Evolutionary conservation across 441 rosid species (phyloP).

Genomic region (Croton setiger): DNA sequence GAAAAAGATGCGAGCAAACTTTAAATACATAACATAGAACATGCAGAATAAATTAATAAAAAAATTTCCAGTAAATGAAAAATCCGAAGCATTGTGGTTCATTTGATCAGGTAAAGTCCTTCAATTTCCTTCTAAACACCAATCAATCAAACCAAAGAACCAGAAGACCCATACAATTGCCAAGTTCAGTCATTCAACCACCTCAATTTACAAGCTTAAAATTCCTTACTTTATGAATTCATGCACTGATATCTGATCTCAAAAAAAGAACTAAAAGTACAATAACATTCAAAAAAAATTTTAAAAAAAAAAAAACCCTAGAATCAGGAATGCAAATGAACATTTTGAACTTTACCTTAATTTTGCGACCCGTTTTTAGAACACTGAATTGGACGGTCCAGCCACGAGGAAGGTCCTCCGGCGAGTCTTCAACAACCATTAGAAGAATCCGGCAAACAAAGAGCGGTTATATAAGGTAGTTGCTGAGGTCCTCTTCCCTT

Average conservation of each 20-base stretch:
- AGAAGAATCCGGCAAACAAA: neutral
- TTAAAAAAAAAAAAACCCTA: slow-evolving; percentile 4
- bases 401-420: slow-evolving; percentile 54
- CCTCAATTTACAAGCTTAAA: neutral
- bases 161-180: neutral
- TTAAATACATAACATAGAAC: neutral
- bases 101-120: neutral
- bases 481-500: neutral
- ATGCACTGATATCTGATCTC: neutral
- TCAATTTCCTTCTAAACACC: neutral
- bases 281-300: neutral
- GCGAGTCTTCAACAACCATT: slow-evolving; percentile 27
- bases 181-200: neutral
- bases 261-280: neutral
- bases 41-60: slow-evolving; percentile 1
- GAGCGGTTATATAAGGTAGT: neutral
- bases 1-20: neutral
- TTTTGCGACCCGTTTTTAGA: slow-evolving; percentile 48
- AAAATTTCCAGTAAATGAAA: neutral
- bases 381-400: slow-evolving; percentile 41
- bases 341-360: slow-evolving; percentile 31
- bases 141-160: neutral
- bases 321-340: neutral
- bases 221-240: neutral
- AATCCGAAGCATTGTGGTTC: neutral